These are phyloP conservation scores for Leishmania major DNA, from an alignment of 208 protist genomes.

Conservation along the genomic window DNA sequence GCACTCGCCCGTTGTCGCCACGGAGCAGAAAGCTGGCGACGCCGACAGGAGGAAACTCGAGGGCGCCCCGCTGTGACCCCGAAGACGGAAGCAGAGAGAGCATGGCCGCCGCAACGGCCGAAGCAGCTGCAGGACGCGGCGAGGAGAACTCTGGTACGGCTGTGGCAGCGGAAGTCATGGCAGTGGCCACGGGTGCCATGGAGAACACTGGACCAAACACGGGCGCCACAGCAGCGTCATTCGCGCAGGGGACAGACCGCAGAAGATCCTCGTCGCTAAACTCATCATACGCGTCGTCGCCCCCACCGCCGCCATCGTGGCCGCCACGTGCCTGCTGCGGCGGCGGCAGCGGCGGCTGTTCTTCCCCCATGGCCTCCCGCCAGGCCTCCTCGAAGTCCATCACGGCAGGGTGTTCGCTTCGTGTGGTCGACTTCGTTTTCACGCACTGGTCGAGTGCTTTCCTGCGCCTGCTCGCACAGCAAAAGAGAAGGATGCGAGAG, in stretches of 20 bases:
- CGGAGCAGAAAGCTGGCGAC: constrained; percentile 54
- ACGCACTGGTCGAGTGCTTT: not conserved
- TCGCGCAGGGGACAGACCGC: constrained; percentile 39
- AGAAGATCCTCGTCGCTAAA: constrained; percentile 54
- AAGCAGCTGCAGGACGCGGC: not conserved
- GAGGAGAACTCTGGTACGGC: not conserved
- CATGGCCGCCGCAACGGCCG: not conserved
- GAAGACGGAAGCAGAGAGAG: not conserved
- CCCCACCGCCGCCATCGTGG: not conserved
- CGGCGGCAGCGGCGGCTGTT: not conserved
- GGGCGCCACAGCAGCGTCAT: constrained; percentile 32
- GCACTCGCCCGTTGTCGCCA: constrained; percentile 61
- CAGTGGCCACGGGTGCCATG: not conserved
- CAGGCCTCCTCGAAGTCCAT: constrained; percentile 35
- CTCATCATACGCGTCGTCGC: constrained; percentile 26
- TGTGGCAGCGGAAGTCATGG: not conserved
- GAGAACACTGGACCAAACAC: not conserved
- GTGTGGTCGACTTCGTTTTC: not conserved
- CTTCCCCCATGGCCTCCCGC: constrained; percentile 26
- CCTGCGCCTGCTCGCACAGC: not conserved
- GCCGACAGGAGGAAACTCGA: constrained; percentile 30
- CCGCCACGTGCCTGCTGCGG: not conserved
- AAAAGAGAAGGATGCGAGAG: not conserved
- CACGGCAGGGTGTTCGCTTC: not conserved
- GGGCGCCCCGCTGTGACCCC: constrained; percentile 7